Base-by-base conservation (phyloP, 352 stramenopile genomes). In the Thalassiosira exigua region DNA sequence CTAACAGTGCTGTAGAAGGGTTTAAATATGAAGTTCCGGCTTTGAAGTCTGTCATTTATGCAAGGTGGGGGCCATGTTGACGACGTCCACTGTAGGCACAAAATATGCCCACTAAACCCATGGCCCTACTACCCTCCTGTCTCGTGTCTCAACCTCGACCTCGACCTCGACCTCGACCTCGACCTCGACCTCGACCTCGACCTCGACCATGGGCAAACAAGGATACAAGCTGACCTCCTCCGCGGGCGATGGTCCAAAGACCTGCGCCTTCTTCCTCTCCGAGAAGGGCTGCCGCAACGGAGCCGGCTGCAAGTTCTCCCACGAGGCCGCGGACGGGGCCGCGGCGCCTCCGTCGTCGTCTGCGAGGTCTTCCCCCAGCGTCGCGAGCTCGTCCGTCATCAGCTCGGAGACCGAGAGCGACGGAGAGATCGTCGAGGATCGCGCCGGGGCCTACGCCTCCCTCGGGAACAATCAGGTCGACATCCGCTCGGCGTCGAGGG, bases 181-280 rank as follows among this genome's bases (percentile, higher is more conserved):
- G n/a, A n/a, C n/a, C n/a, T n/a, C n/a, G n/a, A n/a, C n/a, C n/a
- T n/a, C n/a, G n/a, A n/a, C n/a, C n/a, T n/a, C n/a, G n/a, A n/a
- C n/a, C n/a, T n/a, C 54, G 42, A 81, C n/a, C 56, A 79, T 84
- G 72, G 68, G 27, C 5, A 91, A 65, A n/a, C 27, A 90, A 69
- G 88, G 87, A 48, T 93, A 93, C 73, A 93, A 87, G 44, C 80
- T 93, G 17, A 84, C 73, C 30, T 82, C 76, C 7, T 60, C 61
- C 4, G 36, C 29, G 11, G 68, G 70, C 27, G 70, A 64, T 12
- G 72, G 81, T 29, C 57, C 75, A 22, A 79, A 85, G 48, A 52
- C 85, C 19, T 95, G 90, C 57, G 90, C 91, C 39, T 95, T 95
- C 66, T 95, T 91, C 65, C 51, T 78, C 46, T 89, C 85, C 48